Evolutionary conservation across 225 moss, liverwort and hornwort species (phyloP), one percentile per base, ranked within the genome.

Genomic region (Takakia lepidozioides): DNA sequence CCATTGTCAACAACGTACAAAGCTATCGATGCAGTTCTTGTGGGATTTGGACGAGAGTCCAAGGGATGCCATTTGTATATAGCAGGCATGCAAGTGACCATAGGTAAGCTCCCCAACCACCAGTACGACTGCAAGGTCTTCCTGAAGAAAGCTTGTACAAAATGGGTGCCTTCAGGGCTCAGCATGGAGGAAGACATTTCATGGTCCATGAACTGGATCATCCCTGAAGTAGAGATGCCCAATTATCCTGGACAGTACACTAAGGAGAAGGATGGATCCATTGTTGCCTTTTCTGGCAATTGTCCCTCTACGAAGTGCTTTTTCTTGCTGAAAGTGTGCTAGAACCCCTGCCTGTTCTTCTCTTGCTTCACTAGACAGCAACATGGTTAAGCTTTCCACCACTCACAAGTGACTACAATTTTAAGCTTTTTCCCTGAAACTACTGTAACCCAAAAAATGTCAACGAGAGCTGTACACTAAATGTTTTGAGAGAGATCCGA

Each of bases 21-120:
- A 19, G 76, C 64, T 25, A 11, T 72, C 14, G 76, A 68, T 51
- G 71, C 52, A 0, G 46, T 76, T 17, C 50, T 76, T 22, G 43
- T 71, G 45, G 76, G 67, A 1, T 76, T 72, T 40, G 56, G 67
- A 14, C 54, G 43, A 1, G 71, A 76, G 43, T 76, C 67, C 15
- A 72, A 76, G 44, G 67, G 64, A 46, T 64, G 67, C n/a, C 67
- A 68, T 34, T 57, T 68, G 61, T 77, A 77, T 26, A 68, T 77
- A 48, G 68, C 60, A 28, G 61, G 68, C 13, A 27, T 77, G 29
- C 67, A 77, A 55, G 36, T 77, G 23, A 64, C 49, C 4, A 72
- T 68, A 43, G 67, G 61, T 32, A 77, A 77, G 34, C 45, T 72
- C 27, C 68, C 64, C 32, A 77, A 77, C 27, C 76, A 67, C 43